These are phyloP conservation scores for Metschnikowia aberdeeniae DNA, from an alignment of 805 yeast species.

Conservation along the genomic window DNA sequence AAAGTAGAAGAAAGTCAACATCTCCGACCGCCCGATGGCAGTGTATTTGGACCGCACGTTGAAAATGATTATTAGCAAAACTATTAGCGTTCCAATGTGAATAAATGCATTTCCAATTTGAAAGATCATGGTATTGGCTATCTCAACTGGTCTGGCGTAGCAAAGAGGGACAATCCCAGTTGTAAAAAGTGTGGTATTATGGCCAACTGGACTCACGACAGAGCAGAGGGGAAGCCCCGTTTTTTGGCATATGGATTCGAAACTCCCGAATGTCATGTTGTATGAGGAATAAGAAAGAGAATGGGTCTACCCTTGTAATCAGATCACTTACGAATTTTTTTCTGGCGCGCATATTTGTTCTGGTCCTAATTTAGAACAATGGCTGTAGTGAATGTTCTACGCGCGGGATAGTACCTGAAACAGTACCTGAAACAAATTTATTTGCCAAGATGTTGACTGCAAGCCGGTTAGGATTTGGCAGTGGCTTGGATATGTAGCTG, in stretches of 20 bases:
- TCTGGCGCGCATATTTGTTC: constrained; percentile 3
- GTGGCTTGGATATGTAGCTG: neutral
- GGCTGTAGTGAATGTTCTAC: neutral
- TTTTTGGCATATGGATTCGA: constrained; percentile 55
- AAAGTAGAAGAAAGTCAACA: constrained; percentile 66
- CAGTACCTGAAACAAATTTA: constrained; percentile 1
- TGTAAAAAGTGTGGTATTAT: constrained; percentile 27
- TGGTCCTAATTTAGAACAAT: neutral
- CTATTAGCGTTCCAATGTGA: constrained; percentile 67
- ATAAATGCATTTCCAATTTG: constrained; percentile 85
- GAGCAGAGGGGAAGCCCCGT: constrained; percentile 80
- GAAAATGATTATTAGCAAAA: constrained; percentile 66
- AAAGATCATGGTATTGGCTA: constrained; percentile 89
- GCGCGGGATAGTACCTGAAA: neutral
- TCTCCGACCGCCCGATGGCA: constrained; percentile 89
- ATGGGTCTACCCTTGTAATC: constrained; percentile 1
- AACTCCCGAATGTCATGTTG: constrained; percentile 66
- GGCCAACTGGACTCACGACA: constrained; percentile 53
- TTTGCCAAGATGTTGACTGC: neutral
- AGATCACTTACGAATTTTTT: constrained; percentile 1
- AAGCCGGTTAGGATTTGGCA: neutral
- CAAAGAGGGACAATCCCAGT: constrained; percentile 73
- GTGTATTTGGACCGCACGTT: constrained; percentile 83
- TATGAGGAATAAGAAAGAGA: neutral
- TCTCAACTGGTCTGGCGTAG: constrained; percentile 78